A percentile compares a stretch with the other conserved stretches of the same genome.
phyloP scores from a whole-genome alignment of 164 flowering plant species.

The Tetracentron sinense region DNA sequence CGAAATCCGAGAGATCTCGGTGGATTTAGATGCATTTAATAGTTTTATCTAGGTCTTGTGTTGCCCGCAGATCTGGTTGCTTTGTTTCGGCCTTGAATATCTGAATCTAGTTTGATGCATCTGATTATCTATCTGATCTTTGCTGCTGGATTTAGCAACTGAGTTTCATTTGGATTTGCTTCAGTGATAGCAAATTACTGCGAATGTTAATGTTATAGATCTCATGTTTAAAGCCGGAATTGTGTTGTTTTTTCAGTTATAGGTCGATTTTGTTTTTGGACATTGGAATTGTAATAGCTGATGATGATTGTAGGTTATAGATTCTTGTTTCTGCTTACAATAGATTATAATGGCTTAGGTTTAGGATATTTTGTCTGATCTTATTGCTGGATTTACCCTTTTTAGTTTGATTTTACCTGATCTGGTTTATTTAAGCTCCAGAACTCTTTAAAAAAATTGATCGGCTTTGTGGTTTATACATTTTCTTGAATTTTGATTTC shows the following conservation, averaged over 20 bases:
- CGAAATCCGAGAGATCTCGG: slow-evolving; percentile 5
- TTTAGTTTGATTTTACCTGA: not conserved
- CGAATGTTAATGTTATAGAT: not conserved
- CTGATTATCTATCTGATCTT: not conserved
- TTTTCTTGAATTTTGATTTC: not conserved
- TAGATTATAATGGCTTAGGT: not conserved
- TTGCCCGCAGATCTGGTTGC: slow-evolving; percentile 4
- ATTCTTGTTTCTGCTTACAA: not conserved
- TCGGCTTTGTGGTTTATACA: not conserved
- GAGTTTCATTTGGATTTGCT: slow-evolving; percentile 1
- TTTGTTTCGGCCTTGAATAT: not conserved
- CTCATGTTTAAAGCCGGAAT: not conserved
- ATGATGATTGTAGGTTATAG: slow-evolving; percentile 1
- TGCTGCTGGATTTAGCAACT: not conserved
- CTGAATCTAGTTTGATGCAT: slow-evolving; percentile 6
- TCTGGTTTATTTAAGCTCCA: not conserved
- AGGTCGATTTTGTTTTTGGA: too few relatives aligned
- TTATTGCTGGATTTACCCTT: not conserved
- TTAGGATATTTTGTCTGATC: slow-evolving; percentile 1
- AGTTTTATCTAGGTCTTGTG: not conserved
- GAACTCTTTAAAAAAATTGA: not conserved
- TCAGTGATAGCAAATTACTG: not conserved
- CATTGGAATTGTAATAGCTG: not conserved
- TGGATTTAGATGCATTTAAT: slow-evolving; percentile 1
- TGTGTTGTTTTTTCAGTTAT: not conserved